phyloP scores from a whole-genome alignment of 1,284 basidiomycete genomes.

The Leccinum fuscescens region DNA sequence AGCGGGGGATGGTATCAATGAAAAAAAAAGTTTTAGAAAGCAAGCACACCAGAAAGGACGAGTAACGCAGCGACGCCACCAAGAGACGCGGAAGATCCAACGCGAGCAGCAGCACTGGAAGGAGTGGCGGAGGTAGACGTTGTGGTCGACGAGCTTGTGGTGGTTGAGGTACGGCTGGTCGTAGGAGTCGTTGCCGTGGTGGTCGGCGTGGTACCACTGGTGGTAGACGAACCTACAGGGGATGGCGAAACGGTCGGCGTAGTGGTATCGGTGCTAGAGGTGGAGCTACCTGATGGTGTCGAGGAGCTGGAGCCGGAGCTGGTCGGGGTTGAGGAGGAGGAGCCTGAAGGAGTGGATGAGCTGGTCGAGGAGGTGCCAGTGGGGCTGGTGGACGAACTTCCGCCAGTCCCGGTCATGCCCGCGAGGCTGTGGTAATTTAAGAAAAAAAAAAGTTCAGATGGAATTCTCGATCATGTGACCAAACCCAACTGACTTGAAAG shows the following conservation, averaged over 20 bases:
- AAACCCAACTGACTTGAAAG: constrained; percentile 46
- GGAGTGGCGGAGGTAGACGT: constrained; percentile 14
- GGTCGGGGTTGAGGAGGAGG: constrained; percentile 9
- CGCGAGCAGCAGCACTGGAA: constrained; percentile 22
- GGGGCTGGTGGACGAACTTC: constrained; percentile 44
- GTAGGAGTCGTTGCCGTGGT: background rate
- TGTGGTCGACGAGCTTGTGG: constrained; percentile 7
- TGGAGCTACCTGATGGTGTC: constrained; percentile 10
- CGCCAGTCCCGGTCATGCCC: constrained; percentile 55
- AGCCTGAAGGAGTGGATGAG: constrained; percentile 44
- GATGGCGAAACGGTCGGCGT: constrained; percentile 2
- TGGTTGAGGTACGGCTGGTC: background rate
- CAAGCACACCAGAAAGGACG: constrained; percentile 22
- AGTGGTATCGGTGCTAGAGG: background rate
- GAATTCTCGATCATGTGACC: background rate
- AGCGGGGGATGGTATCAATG: constrained; percentile 2
- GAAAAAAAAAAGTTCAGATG: constrained; percentile 8
- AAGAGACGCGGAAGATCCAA: constrained; percentile 22
- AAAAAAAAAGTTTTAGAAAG: constrained; percentile 16
- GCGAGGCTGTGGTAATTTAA: constrained; percentile 40
- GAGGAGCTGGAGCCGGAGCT: background rate
- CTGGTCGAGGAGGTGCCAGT: constrained; percentile 44
- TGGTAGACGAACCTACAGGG: background rate
- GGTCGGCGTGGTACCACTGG: constrained; percentile 5
- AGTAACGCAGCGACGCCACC: constrained; percentile 21